phyloP scores from a whole-genome alignment of 225 moss, liverwort and hornwort species.

The Takakia lepidozioides region DNA sequence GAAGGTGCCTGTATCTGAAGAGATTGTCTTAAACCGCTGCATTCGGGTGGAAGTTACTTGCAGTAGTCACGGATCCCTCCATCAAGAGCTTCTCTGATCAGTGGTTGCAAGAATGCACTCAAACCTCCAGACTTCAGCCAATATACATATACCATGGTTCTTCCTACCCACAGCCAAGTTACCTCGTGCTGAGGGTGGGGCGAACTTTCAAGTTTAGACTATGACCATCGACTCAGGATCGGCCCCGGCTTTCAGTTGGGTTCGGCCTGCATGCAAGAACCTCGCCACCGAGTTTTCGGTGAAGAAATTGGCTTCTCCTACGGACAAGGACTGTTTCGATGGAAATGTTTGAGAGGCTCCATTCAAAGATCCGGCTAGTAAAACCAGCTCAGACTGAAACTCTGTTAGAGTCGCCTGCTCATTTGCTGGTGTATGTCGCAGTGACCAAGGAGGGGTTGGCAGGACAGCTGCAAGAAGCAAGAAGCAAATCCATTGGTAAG shows the following conservation, averaged over 20 bases:
- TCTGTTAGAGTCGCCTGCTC: conserved; percentile 22
- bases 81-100: no score
- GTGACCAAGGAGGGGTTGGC: conserved; percentile 28
- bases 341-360: not conserved
- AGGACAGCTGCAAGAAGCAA: not conserved
- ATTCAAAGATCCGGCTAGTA: conserved; percentile 33
- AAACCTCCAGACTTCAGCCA: no score
- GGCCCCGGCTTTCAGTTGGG: conserved; percentile 28
- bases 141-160: no score
- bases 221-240: conserved; percentile 24
- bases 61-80: no score
- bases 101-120: no score
- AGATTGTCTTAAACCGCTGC: no score
- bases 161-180: no score
- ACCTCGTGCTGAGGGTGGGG: no score
- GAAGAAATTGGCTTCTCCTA: conserved; percentile 40
- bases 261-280: conserved; percentile 28
- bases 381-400: conserved; percentile 48
- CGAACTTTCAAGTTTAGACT: no score
- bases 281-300: conserved; percentile 18
- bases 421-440: conserved; percentile 39
- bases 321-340: conserved; percentile 25
- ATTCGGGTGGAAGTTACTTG: no score
- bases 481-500: no score
- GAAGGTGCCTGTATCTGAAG: no score